Evolutionary conservation across 2,329 filamentous ascomycete genomes (phyloP).

Genomic region (Aureobasidium sp.): DNA sequence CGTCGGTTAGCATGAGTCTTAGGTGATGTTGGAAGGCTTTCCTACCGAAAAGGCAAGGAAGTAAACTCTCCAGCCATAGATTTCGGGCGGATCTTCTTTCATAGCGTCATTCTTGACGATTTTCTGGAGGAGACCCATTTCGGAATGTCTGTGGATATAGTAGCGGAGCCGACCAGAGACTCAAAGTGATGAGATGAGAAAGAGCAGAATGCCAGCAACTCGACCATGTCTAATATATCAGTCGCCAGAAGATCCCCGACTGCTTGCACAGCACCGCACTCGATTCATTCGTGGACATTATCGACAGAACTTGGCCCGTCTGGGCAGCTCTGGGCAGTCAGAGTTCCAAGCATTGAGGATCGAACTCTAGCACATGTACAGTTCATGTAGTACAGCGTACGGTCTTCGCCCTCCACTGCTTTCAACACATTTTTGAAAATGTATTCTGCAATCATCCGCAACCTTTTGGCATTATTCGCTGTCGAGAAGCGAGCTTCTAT

Average conservation of each 20-base stretch:
- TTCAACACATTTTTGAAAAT: too few species aligned
- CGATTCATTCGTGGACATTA: slow-evolving; percentile 12
- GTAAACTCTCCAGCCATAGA: slow-evolving; percentile 65
- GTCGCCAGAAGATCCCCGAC: neutral
- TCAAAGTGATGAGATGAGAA: neutral
- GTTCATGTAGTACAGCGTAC: too few species aligned
- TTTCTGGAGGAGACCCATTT: slow-evolving; percentile 42
- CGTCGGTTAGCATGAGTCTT: too few species aligned
- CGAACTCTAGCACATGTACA: neutral
- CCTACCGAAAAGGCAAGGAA: slow-evolving; percentile 53
- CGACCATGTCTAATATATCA: slow-evolving; percentile 7
- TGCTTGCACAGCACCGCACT: neutral
- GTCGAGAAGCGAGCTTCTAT: too few species aligned
- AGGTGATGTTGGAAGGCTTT: neutral
- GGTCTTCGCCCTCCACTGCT: too few species aligned
- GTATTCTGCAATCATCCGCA: too few species aligned
- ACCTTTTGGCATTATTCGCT: too few species aligned
- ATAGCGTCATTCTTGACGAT: slow-evolving; percentile 66
- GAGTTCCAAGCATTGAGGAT: neutral
- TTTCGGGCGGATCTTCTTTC: slow-evolving; percentile 58
- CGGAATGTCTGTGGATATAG: neutral
- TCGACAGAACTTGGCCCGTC: slow-evolving; percentile 10
- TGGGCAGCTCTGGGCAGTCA: slow-evolving; percentile 7
- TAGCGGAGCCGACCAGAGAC: neutral
- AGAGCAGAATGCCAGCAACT: neutral